Evolutionary conservation across 164 flowering plant genomes (phyloP), one percentile per base, ranked within the genome.

Genomic region (Vitis cinerea): DNA sequence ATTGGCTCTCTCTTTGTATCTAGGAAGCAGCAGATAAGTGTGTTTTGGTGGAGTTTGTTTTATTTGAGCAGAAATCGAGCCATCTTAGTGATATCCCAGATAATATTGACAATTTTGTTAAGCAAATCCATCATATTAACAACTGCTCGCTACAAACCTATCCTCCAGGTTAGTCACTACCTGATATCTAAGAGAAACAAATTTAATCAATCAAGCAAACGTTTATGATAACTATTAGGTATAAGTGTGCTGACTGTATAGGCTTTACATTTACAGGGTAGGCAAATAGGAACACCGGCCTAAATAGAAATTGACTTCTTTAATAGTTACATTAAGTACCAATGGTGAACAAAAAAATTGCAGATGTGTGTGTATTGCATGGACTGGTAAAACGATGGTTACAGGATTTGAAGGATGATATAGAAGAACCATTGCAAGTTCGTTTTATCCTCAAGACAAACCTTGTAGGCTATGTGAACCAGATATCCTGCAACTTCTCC

Each of bases 11-110:
- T 11, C 17, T 23, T 75, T 31, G 50, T 62, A 29, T 10, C 29
- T 77, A 94, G 98, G 97, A 89, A 73, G 98, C 97, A 29, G 90
- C 89, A 1, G 90, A 88, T 65, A 87, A 82, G 68, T 86, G 87
- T 80, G 83, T 92, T 72, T 77, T 88, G 0, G 78, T 94, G 50
- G 97, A 94, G 71, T 92, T 92, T 75, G 59, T 84, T 17, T 68
- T 89, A 62, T 64, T 94, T 70, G 91, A 90, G 78, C 88, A 78
- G 61, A 80, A 80, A 67, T 75, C 80, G 30, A 75, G 75, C 73
- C 86, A 83, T 61, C 79, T 82, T 37, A 50, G 70, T 59, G 78
- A 80, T 63, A n/a, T 72, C 48, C 72, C 82, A 8, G 84, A 76
- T 67, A 76, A 63, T 75, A 70, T 82, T 59, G 82, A 83, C 78